Evolutionary conservation across 495 filamentous ascomycete species (phyloP).

Genomic region (Penicillium longicatenatum): DNA sequence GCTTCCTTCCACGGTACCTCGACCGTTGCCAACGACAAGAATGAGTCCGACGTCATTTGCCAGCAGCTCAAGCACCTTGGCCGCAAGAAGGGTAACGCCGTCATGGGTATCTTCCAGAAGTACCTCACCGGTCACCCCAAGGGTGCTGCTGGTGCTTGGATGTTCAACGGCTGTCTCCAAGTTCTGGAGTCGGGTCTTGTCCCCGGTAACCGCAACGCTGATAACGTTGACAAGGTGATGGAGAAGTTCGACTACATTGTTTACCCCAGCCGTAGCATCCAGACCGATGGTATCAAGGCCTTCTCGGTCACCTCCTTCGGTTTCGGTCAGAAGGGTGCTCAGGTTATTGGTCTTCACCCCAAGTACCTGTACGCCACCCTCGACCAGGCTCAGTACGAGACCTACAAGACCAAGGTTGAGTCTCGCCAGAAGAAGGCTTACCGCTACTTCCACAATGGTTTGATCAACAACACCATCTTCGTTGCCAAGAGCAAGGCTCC

Average conservation of each 20-base stretch:
- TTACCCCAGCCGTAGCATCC: slow-evolving; percentile 91
- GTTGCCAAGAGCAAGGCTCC: slow-evolving; percentile 89
- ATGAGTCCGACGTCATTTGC: slow-evolving; percentile 97
- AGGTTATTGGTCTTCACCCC: slow-evolving; percentile 94
- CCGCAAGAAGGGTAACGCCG: slow-evolving; percentile 90
- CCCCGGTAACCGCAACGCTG: slow-evolving; percentile 95
- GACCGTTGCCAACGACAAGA: slow-evolving; percentile 99
- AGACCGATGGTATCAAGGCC: slow-evolving; percentile 96
- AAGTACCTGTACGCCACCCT: slow-evolving; percentile 96
- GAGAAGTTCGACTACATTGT: slow-evolving; percentile 98
- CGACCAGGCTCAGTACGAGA: slow-evolving; percentile 76
- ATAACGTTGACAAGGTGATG: slow-evolving; percentile 95
- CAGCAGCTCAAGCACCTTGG: slow-evolving; percentile 95
- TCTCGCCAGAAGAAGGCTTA: slow-evolving; percentile 97
- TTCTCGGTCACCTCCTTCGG: slow-evolving; percentile 99
- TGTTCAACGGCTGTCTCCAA: slow-evolving; percentile 98
- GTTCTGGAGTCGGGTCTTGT: slow-evolving; percentile 91
- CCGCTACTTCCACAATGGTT: slow-evolving; percentile 93
- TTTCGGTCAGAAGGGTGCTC: slow-evolving; percentile 98
- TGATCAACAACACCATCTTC: slow-evolving; percentile 97
- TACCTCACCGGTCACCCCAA: slow-evolving; percentile 98
- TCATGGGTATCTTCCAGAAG: slow-evolving; percentile 99
- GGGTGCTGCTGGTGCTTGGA: slow-evolving; percentile 98
- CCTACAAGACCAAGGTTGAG: slow-evolving; percentile 85
- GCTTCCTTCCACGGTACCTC: slow-evolving; percentile 99